Conservation (phyloP, 2,329 filamentous ascomycete species). For the Fusarium fujikuroi region DNA sequence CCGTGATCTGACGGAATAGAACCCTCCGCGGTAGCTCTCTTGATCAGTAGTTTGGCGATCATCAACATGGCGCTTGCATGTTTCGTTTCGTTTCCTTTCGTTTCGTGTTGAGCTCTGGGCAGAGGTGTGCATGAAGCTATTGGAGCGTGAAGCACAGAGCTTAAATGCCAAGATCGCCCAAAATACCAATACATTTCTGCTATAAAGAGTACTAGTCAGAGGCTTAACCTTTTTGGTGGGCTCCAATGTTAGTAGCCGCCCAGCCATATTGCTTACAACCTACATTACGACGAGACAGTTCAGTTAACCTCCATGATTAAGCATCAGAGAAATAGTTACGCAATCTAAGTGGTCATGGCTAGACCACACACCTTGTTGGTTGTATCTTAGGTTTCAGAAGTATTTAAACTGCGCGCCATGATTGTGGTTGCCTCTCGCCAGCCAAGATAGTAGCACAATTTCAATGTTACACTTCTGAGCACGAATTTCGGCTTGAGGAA, state of each 20-base stretch:
- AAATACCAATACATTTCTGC: conserved; percentile 26
- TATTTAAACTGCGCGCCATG: conserved; percentile 1
- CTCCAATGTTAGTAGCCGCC: not conserved
- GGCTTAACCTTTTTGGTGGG: conserved; percentile 5
- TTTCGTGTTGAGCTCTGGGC: conserved; percentile 27
- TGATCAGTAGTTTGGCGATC: not conserved
- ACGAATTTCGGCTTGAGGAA: not conserved
- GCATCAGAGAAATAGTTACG: not conserved
- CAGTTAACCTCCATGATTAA: not conserved
- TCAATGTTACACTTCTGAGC: conserved; percentile 1
- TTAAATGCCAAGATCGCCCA: conserved; percentile 36
- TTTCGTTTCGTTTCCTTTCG: conserved; percentile 34
- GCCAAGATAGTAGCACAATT: not conserved
- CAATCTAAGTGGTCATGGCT: not conserved
- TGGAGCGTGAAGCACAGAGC: conserved; percentile 17
- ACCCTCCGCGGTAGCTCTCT: not conserved
- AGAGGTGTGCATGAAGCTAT: conserved; percentile 5
- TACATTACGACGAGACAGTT: not conserved
- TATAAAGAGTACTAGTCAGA: not conserved
- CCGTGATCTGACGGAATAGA: not conserved
- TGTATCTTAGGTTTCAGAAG: conserved; percentile 17
- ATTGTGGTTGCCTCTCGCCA: conserved; percentile 12
- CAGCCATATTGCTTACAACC: not conserved
- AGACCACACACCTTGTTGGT: not conserved
- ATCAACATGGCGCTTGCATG: not conserved